Conservation (phyloP, 2,329 filamentous ascomycete genomes). For the Aphanoascus verrucosus region DNA sequence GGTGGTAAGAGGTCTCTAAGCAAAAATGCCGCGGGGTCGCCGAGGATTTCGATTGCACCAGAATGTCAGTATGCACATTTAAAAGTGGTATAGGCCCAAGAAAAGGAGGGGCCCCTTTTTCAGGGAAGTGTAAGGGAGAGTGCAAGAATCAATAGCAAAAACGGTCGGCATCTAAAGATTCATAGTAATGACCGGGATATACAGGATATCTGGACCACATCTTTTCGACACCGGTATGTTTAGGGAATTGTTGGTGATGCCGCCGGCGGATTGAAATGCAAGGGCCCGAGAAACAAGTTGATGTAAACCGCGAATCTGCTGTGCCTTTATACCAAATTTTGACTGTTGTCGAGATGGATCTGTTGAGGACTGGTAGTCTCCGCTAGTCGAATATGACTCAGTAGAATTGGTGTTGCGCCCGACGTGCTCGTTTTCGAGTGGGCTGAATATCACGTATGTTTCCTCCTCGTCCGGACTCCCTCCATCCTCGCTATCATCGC, state of each 20-base stretch:
- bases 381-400: not conserved
- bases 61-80: not conserved
- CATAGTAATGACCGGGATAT: conserved; percentile 16
- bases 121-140: no score
- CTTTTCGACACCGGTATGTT: not conserved
- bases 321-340: conserved; percentile 5
- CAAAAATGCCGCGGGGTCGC: no score
- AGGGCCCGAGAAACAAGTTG: conserved; percentile 16
- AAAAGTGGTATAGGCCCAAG: not conserved
- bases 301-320: conserved; percentile 15
- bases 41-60: no score
- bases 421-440: conserved; percentile 18
- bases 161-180: conserved; percentile 8
- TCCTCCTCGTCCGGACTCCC: conserved; percentile 6
- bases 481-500: conserved; percentile 13
- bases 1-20: no score
- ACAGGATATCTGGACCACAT: conserved; percentile 6
- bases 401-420: not conserved
- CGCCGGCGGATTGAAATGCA: not conserved
- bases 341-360: conserved; percentile 3
- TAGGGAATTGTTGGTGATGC: not conserved
- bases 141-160: no score
- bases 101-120: no score
- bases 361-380: not conserved
- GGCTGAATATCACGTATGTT: conserved; percentile 23